Base-by-base conservation (phyloP, 441 rosid genomes). In the Breynia disticha region DNA sequence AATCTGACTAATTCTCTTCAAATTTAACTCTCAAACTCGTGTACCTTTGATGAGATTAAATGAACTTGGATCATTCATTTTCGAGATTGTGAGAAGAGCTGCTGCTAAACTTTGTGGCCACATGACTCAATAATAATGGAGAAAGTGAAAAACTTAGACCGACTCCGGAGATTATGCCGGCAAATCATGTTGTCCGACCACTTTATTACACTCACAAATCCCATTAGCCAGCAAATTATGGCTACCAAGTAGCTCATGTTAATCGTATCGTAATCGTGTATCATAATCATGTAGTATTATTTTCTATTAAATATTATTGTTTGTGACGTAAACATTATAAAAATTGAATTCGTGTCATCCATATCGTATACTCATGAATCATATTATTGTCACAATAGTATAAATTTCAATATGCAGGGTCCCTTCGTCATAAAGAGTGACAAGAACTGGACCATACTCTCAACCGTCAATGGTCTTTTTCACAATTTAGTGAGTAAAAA, bases 381-480 rank as follows among this genome's bases (percentile, higher is more conserved):
- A n/a, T n/a, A n/a, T n/a, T n/a, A n/a, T n/a, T n/a, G n/a, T n/a
- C n/a, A n/a, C n/a, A n/a, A 15, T 3, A 14, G 1, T n/a, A 39
- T 0, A 19, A 42, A 22, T 4, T 50, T 44, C 16, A 64, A 62
- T 18, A 12, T 22, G 20, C 50, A 28, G 9, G 15, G 51, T 54
- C 39, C 50, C 32, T 32, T 17, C 63, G 32, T 10, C 35, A 67
- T 41, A 55, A 58, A 48, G 56, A 13, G 49, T 44, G 66, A 73
- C 35, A 67, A 61, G 39, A 73, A 67, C 67, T 38, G 16, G 59
- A 50, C 71, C 64, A 42, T 48, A 14, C 61, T 11, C 18, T 35
- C 14, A 50, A 42, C 48, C 28, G n/a, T 48, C 50, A 28, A 4
- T 28, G 35, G 35, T 48, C 48, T 52, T 50, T 55, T 46, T 35